Conservation (phyloP, 176 grass and related monocot species). For the Aegilops sharonensis region DNA sequence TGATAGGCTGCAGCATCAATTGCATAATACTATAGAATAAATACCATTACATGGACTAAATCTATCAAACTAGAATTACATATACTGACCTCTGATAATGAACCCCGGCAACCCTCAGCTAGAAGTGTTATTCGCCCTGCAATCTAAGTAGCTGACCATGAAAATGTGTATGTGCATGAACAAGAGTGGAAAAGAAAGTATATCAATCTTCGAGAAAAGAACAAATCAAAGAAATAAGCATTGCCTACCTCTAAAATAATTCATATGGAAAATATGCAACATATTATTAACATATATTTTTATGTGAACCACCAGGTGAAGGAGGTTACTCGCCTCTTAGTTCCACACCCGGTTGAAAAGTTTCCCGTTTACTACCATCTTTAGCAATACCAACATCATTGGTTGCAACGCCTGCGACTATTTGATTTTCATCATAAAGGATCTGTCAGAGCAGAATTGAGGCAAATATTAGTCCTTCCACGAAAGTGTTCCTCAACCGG, state of each 20-base stretch:
- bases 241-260: neutral
- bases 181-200: neutral
- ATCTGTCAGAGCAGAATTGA: slow-evolving; percentile 64
- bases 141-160: slow-evolving; percentile 56
- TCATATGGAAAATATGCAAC: neutral
- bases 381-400: slow-evolving; percentile 97
- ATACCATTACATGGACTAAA: neutral
- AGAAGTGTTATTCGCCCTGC: slow-evolving; percentile 83
- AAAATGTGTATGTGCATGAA: slow-evolving; percentile 44
- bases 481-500: slow-evolving; percentile 15
- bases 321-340: slow-evolving; percentile 63
- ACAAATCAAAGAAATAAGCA: neutral
- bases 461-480: slow-evolving; percentile 41
- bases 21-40: slow-evolving; percentile 19
- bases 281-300: neutral
- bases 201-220: neutral
- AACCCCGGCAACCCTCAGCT: slow-evolving; percentile 94
- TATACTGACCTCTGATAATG: slow-evolving; percentile 87
- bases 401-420: slow-evolving; percentile 77
- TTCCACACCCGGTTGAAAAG: slow-evolving; percentile 87
- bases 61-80: neutral
- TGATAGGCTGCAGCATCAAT: neutral
- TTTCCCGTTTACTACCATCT: slow-evolving; percentile 92
- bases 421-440: slow-evolving; percentile 87
- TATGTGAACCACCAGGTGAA: neutral